Percentiles rank a stretch among this genome's conserved stretches.
Evolutionary conservation across 148 eudicot genomes (phyloP).

Genomic region (Dianthus caryophyllus): DNA sequence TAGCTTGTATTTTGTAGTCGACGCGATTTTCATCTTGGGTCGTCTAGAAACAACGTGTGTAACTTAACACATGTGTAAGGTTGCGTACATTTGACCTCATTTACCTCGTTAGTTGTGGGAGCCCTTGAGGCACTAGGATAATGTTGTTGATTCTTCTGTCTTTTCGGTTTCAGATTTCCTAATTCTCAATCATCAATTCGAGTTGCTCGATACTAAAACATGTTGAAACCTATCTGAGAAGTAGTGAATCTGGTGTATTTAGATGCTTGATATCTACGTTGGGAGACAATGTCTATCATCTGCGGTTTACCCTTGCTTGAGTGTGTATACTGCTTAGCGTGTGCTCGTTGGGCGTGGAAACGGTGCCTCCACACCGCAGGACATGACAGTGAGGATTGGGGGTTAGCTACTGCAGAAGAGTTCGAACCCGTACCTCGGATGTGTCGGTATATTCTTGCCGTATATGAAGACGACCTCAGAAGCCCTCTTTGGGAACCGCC

Average conservation of each 20-base stretch:
- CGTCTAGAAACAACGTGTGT: too few species aligned
- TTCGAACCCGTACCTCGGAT: constrained; percentile 88
- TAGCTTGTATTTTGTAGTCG: neutral
- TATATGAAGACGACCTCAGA: constrained; percentile 77
- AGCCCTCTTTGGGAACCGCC: constrained; percentile 75
- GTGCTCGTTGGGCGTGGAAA: constrained; percentile 95
- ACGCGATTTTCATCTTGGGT: too few species aligned
- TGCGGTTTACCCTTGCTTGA: constrained; percentile 83
- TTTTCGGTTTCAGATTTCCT: neutral
- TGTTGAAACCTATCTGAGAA: neutral
- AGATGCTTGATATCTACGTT: constrained; percentile 10
- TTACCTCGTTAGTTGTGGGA: too few species aligned
- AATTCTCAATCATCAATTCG: neutral
- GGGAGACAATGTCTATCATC: constrained; percentile 57
- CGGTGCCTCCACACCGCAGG: constrained; percentile 73
- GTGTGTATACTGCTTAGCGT: constrained; percentile 86
- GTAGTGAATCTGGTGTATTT: constrained; percentile 4
- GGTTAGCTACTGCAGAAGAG: constrained; percentile 70
- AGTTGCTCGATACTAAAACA: neutral
- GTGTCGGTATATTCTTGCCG: constrained; percentile 73
- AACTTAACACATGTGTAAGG: too few species aligned
- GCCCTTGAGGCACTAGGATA: too few species aligned
- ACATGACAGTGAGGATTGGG: constrained; percentile 93
- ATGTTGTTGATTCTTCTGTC: neutral
- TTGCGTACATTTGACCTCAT: too few species aligned